phyloP scores from a whole-genome alignment of 2,329 filamentous ascomycete genomes.

The Dichotomopilus funicola region DNA sequence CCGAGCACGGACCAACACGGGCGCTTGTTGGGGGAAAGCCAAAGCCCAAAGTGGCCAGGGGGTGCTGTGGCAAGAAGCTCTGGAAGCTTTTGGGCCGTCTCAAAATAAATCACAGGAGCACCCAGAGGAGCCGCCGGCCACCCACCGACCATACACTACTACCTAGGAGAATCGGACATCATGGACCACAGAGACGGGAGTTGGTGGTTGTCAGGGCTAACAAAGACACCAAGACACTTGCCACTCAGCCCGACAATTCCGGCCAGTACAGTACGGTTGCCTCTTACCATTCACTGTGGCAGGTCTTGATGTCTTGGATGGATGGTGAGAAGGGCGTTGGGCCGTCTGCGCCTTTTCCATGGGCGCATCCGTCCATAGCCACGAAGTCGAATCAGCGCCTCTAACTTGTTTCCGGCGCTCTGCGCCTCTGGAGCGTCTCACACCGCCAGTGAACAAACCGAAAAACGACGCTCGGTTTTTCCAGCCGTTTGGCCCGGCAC shows the following conservation, averaged over 20 bases:
- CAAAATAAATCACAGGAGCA: constrained; percentile 12
- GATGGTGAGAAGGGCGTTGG: too few species aligned
- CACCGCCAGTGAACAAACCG: background rate
- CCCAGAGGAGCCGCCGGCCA: background rate
- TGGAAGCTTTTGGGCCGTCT: background rate
- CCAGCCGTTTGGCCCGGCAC: too few species aligned
- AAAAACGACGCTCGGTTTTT: too few species aligned
- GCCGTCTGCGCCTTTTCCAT: background rate
- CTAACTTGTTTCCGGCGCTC: background rate
- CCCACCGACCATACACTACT: background rate
- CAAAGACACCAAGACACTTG: too few species aligned
- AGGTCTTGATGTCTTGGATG: too few species aligned
- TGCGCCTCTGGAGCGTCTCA: background rate
- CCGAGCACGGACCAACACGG: constrained; percentile 21
- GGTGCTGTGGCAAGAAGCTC: background rate
- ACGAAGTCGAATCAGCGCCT: too few species aligned
- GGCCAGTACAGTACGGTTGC: too few species aligned
- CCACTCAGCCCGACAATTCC: too few species aligned
- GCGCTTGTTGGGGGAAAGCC: constrained; percentile 18
- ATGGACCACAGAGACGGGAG: too few species aligned
- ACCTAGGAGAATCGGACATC: too few species aligned
- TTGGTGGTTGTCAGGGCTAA: too few species aligned
- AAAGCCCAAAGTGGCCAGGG: background rate
- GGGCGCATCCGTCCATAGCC: background rate
- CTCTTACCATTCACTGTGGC: too few species aligned